Conservation (phyloP, 805 yeast genomes). For the Spathaspora gorwiae region DNA sequence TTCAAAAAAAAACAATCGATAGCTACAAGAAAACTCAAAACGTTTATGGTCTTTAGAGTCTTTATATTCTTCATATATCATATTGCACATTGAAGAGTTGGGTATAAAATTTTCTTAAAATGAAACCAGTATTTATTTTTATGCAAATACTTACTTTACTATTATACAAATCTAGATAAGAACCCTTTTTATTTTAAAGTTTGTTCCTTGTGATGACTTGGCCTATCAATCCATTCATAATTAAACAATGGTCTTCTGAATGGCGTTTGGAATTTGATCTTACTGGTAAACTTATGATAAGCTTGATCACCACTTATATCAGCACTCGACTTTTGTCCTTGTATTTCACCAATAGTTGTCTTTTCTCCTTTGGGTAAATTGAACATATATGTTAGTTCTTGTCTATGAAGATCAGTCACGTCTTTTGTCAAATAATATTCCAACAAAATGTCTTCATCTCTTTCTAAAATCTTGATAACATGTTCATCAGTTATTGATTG, state of each 20-base stretch:
- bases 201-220: constrained; percentile 12
- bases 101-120: too few species aligned
- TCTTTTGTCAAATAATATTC: constrained; percentile 24
- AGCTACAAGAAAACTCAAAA: too few species aligned
- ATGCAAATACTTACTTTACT: not conserved
- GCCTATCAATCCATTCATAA: constrained; percentile 22
- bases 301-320: constrained; percentile 13
- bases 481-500: constrained; percentile 13
- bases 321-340: constrained; percentile 10
- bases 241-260: constrained; percentile 22
- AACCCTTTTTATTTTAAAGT: not conserved
- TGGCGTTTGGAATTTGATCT: constrained; percentile 20
- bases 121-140: too few species aligned
- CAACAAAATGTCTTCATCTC: constrained; percentile 18
- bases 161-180: not conserved
- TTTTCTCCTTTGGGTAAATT: constrained; percentile 18
- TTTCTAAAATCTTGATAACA: constrained; percentile 15
- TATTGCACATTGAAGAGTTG: too few species aligned
- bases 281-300: constrained; percentile 16
- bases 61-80: too few species aligned
- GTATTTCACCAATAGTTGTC: constrained; percentile 17
- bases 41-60: too few species aligned
- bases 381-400: constrained; percentile 18
- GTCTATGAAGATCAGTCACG: constrained; percentile 20
- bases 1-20: too few species aligned